Evolutionary conservation across 164 flowering plant species (phyloP).

Genomic region (Chimonanthus salicifolius): DNA sequence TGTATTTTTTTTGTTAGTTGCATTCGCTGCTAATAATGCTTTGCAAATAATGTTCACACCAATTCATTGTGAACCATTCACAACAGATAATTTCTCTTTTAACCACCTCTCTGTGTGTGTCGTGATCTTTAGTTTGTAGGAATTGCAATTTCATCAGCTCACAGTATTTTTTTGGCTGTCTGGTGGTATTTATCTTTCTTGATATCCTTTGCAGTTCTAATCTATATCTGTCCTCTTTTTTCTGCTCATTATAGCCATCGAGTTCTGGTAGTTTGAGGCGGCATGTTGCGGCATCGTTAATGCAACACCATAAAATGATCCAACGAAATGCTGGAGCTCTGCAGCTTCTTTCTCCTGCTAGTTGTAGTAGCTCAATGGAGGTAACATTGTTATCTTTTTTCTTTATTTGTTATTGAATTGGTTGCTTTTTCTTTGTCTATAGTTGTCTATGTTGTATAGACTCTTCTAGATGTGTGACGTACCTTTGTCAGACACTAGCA

Average conservation of each 20-base stretch:
- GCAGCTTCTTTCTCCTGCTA: constrained; percentile 70
- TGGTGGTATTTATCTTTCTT: background rate
- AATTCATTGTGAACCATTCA: too few species aligned
- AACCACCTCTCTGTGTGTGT: background rate
- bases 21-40: background rate
- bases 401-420: background rate
- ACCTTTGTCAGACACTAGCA: too few species aligned
- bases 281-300: constrained; percentile 56
- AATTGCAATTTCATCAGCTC: background rate
- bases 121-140: background rate
- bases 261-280: constrained; percentile 63
- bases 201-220: background rate
- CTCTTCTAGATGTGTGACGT: too few species aligned
- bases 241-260: constrained; percentile 39
- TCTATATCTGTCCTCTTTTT: constrained; percentile 7
- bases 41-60: too few species aligned
- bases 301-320: constrained; percentile 45
- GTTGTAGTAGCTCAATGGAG: constrained; percentile 85
- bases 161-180: background rate
- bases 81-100: too few species aligned
- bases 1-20: too few species aligned
- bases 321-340: constrained; percentile 42
- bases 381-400: constrained; percentile 22
- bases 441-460: too few species aligned
- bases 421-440: background rate